Evolutionary conservation across 495 filamentous ascomycete species (phyloP), one percentile per base, ranked within the genome.

Genomic region (Daldinia childiae): DNA sequence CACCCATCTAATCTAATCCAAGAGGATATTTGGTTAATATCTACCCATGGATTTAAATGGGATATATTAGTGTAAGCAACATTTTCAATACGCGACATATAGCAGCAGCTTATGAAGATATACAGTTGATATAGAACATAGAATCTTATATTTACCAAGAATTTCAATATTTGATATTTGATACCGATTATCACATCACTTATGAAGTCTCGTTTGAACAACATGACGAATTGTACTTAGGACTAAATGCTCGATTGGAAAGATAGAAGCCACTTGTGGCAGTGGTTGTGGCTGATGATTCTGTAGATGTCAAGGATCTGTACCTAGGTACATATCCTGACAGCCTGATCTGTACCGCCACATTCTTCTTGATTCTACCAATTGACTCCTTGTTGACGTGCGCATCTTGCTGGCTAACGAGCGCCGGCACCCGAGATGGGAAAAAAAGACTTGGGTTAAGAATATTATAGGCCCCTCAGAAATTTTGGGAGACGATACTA

Each of bases 401-500:
- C 61, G 71, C 76, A 76, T 54, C 65, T 66, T 76, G 76, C 76
- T 76, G 76, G 76, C 76, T 78, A 68, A 76, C 24, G 51, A 68
- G 39, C 14, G 54, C 34, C 24, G 36, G 56, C 52, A 34, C 26
- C 36, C 26, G 32, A 57, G 24, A 72, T 68, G 58, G 24, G 21
- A 63, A 51, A 27, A 27, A 27, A 54, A 26, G 36, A 48, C 6
- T 38, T 52, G 57, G 27, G 50, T 30, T 62, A 54, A 66, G 29
- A 58, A n/a, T 29, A 17, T 24, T 26, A 39, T 26, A 63, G 14
- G 7, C n/a, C 14, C 19, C 3, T 21, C 27, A 27, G 34, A 7
- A 26, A 29, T 15, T 14, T 3, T 36, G 21, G 12, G 50, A 2
- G 50, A 15, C 27, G 15, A 54, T 54, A 12, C 50, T 30, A 24